Conservation (phyloP, 768 basidiomycete species). For the Tylopilus intermedius region DNA sequence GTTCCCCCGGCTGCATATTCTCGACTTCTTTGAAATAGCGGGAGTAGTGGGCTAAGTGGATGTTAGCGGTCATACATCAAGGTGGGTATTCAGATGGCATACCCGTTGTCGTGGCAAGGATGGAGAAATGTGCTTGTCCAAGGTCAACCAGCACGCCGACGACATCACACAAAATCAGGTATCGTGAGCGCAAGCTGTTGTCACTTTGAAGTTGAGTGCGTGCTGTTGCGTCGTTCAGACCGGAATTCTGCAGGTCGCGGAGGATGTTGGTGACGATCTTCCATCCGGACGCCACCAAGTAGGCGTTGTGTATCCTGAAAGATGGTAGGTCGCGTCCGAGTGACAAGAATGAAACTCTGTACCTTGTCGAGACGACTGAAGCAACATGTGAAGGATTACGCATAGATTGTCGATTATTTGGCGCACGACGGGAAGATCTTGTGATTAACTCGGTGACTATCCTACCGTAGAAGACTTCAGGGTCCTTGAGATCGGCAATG, state of each 20-base stretch:
- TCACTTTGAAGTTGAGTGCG: conserved; percentile 52
- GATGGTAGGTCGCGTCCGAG: conserved; percentile 4
- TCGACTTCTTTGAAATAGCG: conserved; percentile 57
- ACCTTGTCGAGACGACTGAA: conserved; percentile 57
- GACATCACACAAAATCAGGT: conserved; percentile 61
- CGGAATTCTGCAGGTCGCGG: conserved; percentile 48
- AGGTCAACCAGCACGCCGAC: conserved; percentile 55
- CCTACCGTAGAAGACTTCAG: conserved; percentile 53
- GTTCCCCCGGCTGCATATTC: conserved; percentile 37
- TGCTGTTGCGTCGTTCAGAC: conserved; percentile 49
- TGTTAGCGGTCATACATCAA: conserved; percentile 1
- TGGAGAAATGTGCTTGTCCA: conserved; percentile 60
- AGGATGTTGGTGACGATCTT: conserved; percentile 61
- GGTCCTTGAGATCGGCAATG: conserved; percentile 62
- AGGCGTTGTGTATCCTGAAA: conserved; percentile 72
- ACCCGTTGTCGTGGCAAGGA: conserved; percentile 70
- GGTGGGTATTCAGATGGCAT: conserved; percentile 24
- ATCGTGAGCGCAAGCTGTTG: conserved; percentile 47
- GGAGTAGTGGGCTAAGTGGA: conserved; percentile 58
- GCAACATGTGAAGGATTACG: conserved; percentile 51
- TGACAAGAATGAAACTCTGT: conserved; percentile 9
- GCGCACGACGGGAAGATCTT: conserved; percentile 34
- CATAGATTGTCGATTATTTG: conserved; percentile 26
- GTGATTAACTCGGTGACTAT: conserved; percentile 55
- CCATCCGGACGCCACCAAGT: conserved; percentile 82